These are phyloP conservation scores for Arabidopsis thaliana DNA, from an alignment of 345 rosid species.

Conservation along the genomic window DNA sequence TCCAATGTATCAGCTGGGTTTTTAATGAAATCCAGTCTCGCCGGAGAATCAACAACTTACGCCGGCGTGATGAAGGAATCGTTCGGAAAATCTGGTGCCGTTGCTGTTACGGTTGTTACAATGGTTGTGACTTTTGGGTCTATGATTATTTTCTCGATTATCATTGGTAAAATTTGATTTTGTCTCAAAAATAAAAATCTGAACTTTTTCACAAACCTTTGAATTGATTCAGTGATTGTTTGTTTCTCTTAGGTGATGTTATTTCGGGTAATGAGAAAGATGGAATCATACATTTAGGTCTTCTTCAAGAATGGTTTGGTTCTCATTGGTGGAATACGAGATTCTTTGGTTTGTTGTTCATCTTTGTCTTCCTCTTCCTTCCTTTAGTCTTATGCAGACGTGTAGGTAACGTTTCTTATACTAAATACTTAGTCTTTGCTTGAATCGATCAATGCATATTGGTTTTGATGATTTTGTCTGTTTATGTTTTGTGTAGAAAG, in stretches of 20 bases:
- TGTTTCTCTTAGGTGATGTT: conserved; percentile 69
- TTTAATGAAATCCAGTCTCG: conserved; percentile 63
- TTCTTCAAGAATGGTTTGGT: conserved; percentile 92
- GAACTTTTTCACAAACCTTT: not conserved
- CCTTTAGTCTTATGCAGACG: conserved; percentile 68
- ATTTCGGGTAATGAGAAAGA: conserved; percentile 67
- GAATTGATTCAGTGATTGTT: not conserved
- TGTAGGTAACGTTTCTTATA: conserved; percentile 51
- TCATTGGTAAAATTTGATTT: conserved; percentile 57
- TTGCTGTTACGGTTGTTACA: conserved; percentile 61
- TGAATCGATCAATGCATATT: not conserved
- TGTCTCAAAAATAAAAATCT: not conserved
- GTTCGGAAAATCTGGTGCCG: conserved; percentile 68
- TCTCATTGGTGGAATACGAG: conserved; percentile 86
- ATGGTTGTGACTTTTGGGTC: conserved; percentile 82
- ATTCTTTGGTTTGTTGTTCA: conserved; percentile 60
- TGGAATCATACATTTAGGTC: conserved; percentile 69
- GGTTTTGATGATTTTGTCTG: conserved; percentile 15
- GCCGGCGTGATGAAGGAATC: conserved; percentile 88
- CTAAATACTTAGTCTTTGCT: not conserved
- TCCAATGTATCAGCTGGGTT: conserved; percentile 74
- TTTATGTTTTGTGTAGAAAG: conserved; percentile 24
- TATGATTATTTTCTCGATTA: conserved; percentile 72
- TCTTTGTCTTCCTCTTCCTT: conserved; percentile 61
- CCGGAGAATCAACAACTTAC: conserved; percentile 67